A percentile compares a stretch with the other conserved stretches of the same genome.
Evolutionary conservation across 73 alveolate genomes (phyloP).

Genomic region (Diophrys appendiculata): DNA sequence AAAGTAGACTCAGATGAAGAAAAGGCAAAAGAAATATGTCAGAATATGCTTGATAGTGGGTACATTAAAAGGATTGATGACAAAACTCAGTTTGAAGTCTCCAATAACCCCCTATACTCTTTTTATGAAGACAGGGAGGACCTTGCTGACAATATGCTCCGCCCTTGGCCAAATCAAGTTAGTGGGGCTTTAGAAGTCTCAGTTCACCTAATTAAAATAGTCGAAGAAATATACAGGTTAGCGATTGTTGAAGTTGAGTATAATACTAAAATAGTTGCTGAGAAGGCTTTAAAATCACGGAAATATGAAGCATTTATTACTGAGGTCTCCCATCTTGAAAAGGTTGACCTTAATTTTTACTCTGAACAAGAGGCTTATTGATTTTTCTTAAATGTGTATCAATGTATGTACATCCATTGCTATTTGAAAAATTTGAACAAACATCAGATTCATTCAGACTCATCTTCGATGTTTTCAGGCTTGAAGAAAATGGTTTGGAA

Average conservation of each 20-base stretch:
- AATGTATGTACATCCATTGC: constrained; percentile 67
- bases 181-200: constrained; percentile 52
- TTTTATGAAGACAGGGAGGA: constrained; percentile 64
- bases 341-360: constrained; percentile 42
- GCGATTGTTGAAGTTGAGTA: constrained; percentile 1
- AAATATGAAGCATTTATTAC: constrained; percentile 37
- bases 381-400: constrained; percentile 64
- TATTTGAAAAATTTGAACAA: constrained; percentile 18
- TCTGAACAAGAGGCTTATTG: constrained; percentile 44
- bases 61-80: constrained; percentile 35
- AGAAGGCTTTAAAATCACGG: constrained; percentile 31
- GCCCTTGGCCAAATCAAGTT: constrained; percentile 44
- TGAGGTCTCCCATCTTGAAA: constrained; percentile 39
- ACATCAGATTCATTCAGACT: constrained; percentile 2
- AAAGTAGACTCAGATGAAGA: constrained; percentile 30
- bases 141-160: constrained; percentile 64
- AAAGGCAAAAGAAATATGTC: constrained; percentile 36
- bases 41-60: constrained; percentile 61
- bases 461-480: neutral
- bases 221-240: constrained; percentile 14
- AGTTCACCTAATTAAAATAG: constrained; percentile 17
- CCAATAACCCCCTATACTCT: constrained; percentile 8
- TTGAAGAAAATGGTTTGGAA: constrained; percentile 1
- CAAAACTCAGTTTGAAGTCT: constrained; percentile 13
- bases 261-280: constrained; percentile 21